phyloP scores from a whole-genome alignment of 2,329 filamentous ascomycete genomes.

The Rhexocercosporidium sp. region DNA sequence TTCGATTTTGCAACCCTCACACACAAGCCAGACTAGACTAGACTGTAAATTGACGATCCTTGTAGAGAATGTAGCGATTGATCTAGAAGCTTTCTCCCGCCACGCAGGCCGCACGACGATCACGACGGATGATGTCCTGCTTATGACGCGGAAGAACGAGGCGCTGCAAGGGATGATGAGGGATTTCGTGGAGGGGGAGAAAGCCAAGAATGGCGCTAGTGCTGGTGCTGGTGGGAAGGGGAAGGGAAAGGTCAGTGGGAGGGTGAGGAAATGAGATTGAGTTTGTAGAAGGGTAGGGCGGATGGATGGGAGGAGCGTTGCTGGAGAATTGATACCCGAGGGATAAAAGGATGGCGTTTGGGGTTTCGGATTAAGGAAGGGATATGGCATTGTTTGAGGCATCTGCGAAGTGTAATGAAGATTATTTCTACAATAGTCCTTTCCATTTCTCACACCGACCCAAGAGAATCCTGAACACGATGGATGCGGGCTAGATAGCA shows the following conservation, averaged over 20 bases:
- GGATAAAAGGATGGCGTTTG: too few relatives aligned
- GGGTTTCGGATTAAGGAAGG: too few relatives aligned
- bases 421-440: too few relatives aligned
- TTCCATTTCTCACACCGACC: too few relatives aligned
- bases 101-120: slow-evolving; percentile 85
- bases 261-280: background rate
- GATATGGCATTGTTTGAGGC: too few relatives aligned
- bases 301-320: background rate
- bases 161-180: slow-evolving; percentile 79
- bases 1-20: too few relatives aligned
- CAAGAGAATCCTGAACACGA: too few relatives aligned
- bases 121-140: slow-evolving; percentile 83
- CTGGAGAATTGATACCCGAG: too few relatives aligned
- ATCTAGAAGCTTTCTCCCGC: slow-evolving; percentile 70
- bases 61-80: slow-evolving; percentile 58
- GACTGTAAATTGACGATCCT: background rate
- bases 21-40: too few relatives aligned
- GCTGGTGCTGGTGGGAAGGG: slow-evolving; percentile 17
- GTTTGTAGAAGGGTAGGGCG: background rate
- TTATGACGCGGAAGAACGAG: slow-evolving; percentile 86
- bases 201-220: slow-evolving; percentile 43
- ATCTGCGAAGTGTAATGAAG: too few relatives aligned
- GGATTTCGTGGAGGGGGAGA: slow-evolving; percentile 67
- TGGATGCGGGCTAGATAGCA: too few relatives aligned
- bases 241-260: slow-evolving; percentile 10